These are phyloP conservation scores for Eucalyptus regnans DNA, from an alignment of 345 rosid species.

Conservation along the genomic window DNA sequence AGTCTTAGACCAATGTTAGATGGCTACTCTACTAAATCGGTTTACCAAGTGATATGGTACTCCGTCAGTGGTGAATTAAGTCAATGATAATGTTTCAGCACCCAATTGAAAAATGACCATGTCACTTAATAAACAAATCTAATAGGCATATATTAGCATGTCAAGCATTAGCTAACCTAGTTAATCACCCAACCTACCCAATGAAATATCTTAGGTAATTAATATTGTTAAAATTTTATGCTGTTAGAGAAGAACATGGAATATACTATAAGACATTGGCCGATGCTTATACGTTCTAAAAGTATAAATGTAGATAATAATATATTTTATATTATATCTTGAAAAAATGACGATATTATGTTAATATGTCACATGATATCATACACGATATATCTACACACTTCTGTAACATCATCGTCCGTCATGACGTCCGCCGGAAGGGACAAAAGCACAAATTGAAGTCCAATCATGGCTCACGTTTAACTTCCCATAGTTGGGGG, in stretches of 20 bases:
- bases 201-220: neutral
- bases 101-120: neutral
- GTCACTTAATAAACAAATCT: neutral
- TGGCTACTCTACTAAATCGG: neutral
- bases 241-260: neutral
- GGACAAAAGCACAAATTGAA: neutral
- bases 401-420: neutral
- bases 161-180: neutral
- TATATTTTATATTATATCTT: neutral
- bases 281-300: neutral
- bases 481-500: slow-evolving; percentile 9
- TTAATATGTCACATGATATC: neutral
- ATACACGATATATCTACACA: neutral
- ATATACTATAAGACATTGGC: neutral
- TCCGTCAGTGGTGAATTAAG: neutral
- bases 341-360: neutral
- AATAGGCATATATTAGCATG: neutral
- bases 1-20: neutral
- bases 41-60: neutral
- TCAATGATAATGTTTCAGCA: neutral
- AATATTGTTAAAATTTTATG: neutral
- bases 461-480: neutral
- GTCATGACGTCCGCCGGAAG: neutral
- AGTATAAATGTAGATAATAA: neutral
- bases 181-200: neutral